Evolutionary conservation across 306 rosid genomes (phyloP), one percentile per base, ranked within the genome.

Genomic region (Abrus precatorius): DNA sequence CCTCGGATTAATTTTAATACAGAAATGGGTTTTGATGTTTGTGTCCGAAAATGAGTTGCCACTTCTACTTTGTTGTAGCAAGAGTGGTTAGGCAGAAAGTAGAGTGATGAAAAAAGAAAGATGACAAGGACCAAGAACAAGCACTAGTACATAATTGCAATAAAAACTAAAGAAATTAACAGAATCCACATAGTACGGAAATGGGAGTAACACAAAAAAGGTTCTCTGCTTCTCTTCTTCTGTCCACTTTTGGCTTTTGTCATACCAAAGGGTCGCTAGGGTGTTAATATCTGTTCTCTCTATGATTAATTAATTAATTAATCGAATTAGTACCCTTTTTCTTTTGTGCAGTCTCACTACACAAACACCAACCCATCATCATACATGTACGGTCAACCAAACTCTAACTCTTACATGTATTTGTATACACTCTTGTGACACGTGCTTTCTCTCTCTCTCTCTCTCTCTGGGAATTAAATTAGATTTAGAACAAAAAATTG

Each of bases 71-170:
- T 78, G 7, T 34, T 55, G 45, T 6, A 11, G 12, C 6, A 33
- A 40, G 45, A 55, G 63, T 76, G 76, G 84, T 70, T 83, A 36
- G 91, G 91, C 89, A 74, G 38, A 85, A 85, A 88, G 86, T 53
- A n/a, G 0, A 56, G 76, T 5, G 7, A 71, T 3, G 7, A 5
- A 4, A n/a, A 11, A n/a, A 5, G 3, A 9, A 53, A 33, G 34
- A 40, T 57, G 52, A 40, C 11, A 33, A 72, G 43, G 36, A 60
- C 9, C n/a, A 56, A 45, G 74, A 9, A 14, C 48, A 61, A 66
- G 43, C 9, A 69, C 32, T 62, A 7, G 20, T 41, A 54, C 20
- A 61, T 55, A 64, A 72, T 78, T 78, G 80, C 72, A 77, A 66
- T 14, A 14, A 45, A 50, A 56, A 45, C 7, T n/a, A 66, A 70